These are phyloP conservation scores for Cajanus cajan DNA, from an alignment of 306 rosid species.

Conservation along the genomic window DNA sequence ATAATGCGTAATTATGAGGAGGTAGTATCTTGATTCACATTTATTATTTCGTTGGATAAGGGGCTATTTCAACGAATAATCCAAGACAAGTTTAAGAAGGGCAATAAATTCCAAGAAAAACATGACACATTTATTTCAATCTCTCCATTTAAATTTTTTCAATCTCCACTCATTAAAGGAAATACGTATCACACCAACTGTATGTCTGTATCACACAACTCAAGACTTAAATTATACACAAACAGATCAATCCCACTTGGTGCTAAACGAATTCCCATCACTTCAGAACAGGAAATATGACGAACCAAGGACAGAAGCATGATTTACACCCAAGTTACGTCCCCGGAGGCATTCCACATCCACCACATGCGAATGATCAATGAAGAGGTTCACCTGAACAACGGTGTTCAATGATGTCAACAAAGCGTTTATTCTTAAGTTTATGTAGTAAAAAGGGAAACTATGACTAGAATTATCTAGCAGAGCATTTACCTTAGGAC, in stretches of 20 bases:
- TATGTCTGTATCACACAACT: background rate
- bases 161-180: background rate
- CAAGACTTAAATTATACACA: background rate
- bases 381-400: slow-evolving; percentile 84
- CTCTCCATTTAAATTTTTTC: background rate
- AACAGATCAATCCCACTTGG: background rate
- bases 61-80: background rate
- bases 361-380: slow-evolving; percentile 86
- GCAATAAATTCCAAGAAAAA: background rate
- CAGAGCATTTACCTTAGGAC: slow-evolving; percentile 63
- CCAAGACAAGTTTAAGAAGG: background rate
- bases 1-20: no score
- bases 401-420: background rate
- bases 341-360: slow-evolving; percentile 92
- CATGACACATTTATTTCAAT: slow-evolving; percentile 1
- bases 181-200: background rate
- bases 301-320: slow-evolving; percentile 70
- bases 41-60: no score
- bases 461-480: background rate
- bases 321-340: slow-evolving; percentile 69
- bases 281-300: slow-evolving; percentile 54
- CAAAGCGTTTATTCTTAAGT: background rate
- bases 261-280: background rate
- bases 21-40: no score
- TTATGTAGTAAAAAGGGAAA: background rate